Base-by-base conservation (phyloP, 352 stramenopile genomes). In the Globisporangium cylindrosporum region DNA sequence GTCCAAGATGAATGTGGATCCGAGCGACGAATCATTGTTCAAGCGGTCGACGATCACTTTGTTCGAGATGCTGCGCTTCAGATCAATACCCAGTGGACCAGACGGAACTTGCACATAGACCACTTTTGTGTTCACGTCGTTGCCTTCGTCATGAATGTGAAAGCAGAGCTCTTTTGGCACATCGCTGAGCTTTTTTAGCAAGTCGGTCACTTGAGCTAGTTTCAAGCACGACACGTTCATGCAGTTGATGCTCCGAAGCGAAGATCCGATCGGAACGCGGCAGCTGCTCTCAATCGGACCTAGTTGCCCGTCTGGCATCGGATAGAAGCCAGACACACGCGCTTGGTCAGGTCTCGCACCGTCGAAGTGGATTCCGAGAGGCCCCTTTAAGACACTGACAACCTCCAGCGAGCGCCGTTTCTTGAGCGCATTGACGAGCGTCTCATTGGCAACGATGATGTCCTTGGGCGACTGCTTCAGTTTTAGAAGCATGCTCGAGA, bases 141-240 rank as follows among this genome's bases (percentile, higher is more conserved):
- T 70, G 12, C 41, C 15, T n/a, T 54, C 62, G 14, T 56, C 32
- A 1, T 54, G 62, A 12, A 64, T 63, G 29, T 70, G 59, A 22
- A 89, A 86, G 0, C 32, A 53, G 12, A 91, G 64, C 10, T 74
- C 61, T 68, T 89, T 91, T 0, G 79, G 70, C 1, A 34, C 53
- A 7, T 78, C 64, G 27, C 59, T 72, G 27, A 91, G 65, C 24
- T 87, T 91, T 43, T 73, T 82, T 29, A 91, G 73, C 20, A 89
- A 55, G 0, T 72, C 63, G 6, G 75, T 80, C 9, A 77, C 71
- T 58, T 84, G 65, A 7, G 49, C 58, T 14, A 91, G 59, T 0
- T 63, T 66, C 43, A 91, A 56, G 34, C 75, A 84, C 1, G 80
- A 86, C n/a, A 91, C 73, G 48, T 88, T 85, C 66, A 88, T 62